phyloP scores from a whole-genome alignment of 495 filamentous ascomycete genomes.

The Lasiosphaeria miniovina region DNA sequence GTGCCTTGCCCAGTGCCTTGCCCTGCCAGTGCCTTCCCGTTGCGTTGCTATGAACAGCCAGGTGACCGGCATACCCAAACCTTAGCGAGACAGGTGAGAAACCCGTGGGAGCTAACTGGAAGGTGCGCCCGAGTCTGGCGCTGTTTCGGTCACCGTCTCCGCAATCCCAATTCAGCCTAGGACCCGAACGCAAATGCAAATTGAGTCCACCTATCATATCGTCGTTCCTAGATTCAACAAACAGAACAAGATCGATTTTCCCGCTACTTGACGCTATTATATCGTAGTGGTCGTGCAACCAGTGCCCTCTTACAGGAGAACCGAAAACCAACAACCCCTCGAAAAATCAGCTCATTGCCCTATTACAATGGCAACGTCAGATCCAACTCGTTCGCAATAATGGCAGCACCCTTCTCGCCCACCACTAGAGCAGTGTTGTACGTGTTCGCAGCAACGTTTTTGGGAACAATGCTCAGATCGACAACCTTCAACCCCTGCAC shows the following conservation, averaged over 20 bases:
- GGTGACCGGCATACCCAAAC: background rate
- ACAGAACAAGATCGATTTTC: too few relatives aligned
- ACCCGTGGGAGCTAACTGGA: background rate
- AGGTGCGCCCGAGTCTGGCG: too few relatives aligned
- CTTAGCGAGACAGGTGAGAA: background rate
- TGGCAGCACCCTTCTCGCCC: slow-evolving; percentile 59
- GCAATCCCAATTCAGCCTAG: too few relatives aligned
- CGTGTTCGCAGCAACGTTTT: slow-evolving; percentile 61
- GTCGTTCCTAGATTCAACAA: too few relatives aligned
- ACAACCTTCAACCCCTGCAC: slow-evolving; percentile 23
- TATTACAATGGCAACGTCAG: slow-evolving; percentile 2
- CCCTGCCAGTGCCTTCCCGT: too few relatives aligned
- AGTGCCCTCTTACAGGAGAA: background rate
- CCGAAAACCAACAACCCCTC: background rate
- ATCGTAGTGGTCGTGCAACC: too few relatives aligned
- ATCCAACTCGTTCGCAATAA: slow-evolving; percentile 52
- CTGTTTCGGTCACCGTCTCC: too few relatives aligned
- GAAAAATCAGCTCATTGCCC: background rate
- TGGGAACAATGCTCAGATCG: slow-evolving; percentile 47
- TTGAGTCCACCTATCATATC: too few relatives aligned
- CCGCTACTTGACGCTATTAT: too few relatives aligned
- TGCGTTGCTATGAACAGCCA: background rate
- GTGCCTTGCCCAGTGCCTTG: too few relatives aligned
- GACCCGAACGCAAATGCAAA: too few relatives aligned
- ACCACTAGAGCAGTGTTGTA: slow-evolving; percentile 57